Evolutionary conservation across 2,329 filamentous ascomycete species (phyloP), one percentile per base, ranked within the genome.

Genomic region (Colletotrichum orbiculare): DNA sequence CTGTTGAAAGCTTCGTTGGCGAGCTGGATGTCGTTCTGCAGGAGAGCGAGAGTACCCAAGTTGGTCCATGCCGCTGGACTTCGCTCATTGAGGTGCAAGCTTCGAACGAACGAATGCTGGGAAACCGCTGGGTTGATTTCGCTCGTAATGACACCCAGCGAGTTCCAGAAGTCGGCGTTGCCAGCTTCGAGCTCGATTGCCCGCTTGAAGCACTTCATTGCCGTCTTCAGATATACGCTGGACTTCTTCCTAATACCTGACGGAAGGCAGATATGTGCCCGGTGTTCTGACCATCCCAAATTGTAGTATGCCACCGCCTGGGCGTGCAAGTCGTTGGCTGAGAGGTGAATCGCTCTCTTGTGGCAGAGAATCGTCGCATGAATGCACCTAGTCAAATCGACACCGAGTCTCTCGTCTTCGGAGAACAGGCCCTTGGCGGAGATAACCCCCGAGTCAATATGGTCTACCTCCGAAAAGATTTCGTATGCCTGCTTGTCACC

Each of bases 251-350:
- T 81, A 50, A 84, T 72, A 3, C 77, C 73, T 1, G 75, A 74
- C 41, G 84, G 85, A 17, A 93, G 81, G 72, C 88, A 92, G 10
- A 83, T 80, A 73, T 96, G 92, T 1, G 94, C 92, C 48, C 91
- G 87, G 74, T 96, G 89, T 75, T 99, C 96, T 1, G 93, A 92
- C 92, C 94, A 98, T 46, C 96, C 96, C 15, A 99, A 82, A 72
- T 99, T 99, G 78, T 97, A 99, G 85, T 95, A 96, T 0, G 94
- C 93, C n/a, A 98, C 92, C 1, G 96, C 93, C 77, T 96, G 94
- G 4, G 95, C 94, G 75, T 97, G 92, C 8, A 87, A 75, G 73
- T 99, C 94, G 64, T 89, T 82, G 1, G 88, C 81, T 13, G 90
- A 91, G 43, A 89, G 86, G 70, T 91, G 81, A 12, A 98, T 89